Conservation (phyloP, 352 stramenopile species). For the Globisporangium alternatum region DNA sequence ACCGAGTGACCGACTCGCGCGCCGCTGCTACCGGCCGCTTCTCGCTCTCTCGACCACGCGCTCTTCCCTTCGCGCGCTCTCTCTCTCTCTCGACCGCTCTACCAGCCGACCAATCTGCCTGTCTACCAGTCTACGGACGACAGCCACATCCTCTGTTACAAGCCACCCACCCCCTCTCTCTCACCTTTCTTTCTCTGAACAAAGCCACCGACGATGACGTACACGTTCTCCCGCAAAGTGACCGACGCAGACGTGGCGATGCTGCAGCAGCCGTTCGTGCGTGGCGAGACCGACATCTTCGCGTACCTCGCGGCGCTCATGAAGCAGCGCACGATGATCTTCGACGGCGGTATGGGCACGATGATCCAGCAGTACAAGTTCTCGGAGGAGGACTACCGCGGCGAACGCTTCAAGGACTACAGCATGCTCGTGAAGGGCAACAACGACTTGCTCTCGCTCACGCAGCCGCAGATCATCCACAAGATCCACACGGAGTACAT, state of each 20-base stretch:
- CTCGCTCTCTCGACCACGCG: constrained; percentile 4
- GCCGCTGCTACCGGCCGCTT: constrained; percentile 17
- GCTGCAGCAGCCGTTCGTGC: constrained; percentile 58
- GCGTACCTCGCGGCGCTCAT: constrained; percentile 70
- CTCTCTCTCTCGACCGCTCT: not conserved
- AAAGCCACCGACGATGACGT: constrained; percentile 9
- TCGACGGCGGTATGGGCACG: constrained; percentile 97
- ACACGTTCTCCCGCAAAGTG: constrained; percentile 20
- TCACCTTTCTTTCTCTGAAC: not conserved
- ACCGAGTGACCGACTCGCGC: constrained; percentile 13
- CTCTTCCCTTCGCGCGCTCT: constrained; percentile 1
- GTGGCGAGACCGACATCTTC: constrained; percentile 73
- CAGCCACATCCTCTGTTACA: not conserved
- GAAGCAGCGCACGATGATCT: constrained; percentile 90
- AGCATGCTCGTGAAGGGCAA: constrained; percentile 94
- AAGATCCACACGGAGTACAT: constrained; percentile 96
- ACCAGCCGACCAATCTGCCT: not conserved
- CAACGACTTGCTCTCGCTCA: constrained; percentile 97
- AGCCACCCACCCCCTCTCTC: not conserved
- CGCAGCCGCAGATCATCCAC: constrained; percentile 93
- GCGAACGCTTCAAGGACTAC: constrained; percentile 93
- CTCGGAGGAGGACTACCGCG: constrained; percentile 94
- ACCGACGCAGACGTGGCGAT: constrained; percentile 42
- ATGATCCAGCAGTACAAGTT: constrained; percentile 96
- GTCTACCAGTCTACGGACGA: not conserved